Conservation (phyloP, 345 rosid genomes). For the Rhodamnia argentea region DNA sequence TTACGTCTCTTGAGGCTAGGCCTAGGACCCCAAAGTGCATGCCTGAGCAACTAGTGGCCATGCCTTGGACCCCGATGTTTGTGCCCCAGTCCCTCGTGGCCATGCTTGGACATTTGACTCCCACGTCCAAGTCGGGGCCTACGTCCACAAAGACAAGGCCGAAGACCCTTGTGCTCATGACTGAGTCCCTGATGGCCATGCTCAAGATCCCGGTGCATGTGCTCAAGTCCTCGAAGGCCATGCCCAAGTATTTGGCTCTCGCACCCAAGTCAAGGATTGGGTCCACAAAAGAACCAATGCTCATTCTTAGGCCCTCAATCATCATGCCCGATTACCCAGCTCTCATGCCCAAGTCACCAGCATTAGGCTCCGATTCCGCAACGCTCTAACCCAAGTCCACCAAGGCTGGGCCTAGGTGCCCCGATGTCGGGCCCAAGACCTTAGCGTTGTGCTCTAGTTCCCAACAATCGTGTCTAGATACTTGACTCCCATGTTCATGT, state of each 20-base stretch:
- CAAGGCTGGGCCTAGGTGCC: not conserved
- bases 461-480: too few relatives aligned
- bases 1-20: not conserved
- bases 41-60: not conserved
- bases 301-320: rapidly evolving
- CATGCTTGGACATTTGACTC: not conserved
- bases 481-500: too few relatives aligned
- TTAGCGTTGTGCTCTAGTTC: too few relatives aligned
- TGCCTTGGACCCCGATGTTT: not conserved
- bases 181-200: rapidly evolving
- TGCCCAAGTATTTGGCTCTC: not conserved
- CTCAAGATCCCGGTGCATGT: rapidly evolving
- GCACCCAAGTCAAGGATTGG: not conserved
- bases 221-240: not conserved
- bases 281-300: not conserved
- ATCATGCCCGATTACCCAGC: not conserved
- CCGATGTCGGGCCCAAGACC: not conserved
- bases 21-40: not conserved
- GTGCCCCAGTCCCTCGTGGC: not conserved
- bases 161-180: not conserved
- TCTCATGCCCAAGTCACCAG: not conserved
- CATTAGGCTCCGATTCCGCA: not conserved
- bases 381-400: not conserved
- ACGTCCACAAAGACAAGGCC: not conserved
- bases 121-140: not conserved